A percentile compares a stretch with the other conserved stretches of the same genome.
These are phyloP conservation scores for Mortierella sp. DNA, from an alignment of 371 early-diverging fungal genomes.

Conservation along the genomic window DNA sequence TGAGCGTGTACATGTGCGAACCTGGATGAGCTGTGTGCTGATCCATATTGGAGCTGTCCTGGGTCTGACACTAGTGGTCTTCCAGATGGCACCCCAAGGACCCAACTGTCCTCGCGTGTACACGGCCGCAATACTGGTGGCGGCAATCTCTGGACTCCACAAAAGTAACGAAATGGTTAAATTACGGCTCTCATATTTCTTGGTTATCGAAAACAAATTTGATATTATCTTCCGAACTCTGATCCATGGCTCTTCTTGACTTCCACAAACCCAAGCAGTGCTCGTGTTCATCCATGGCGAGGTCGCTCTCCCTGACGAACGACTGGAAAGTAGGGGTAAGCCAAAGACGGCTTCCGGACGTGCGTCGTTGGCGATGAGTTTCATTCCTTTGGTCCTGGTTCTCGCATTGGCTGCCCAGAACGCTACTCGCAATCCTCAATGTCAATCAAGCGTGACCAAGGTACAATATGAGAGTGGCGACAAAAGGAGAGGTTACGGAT, in stretches of 20 bases:
- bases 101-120: slow-evolving; percentile 50
- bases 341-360: slow-evolving; percentile 22
- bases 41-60: slow-evolving; percentile 43
- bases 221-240: neutral
- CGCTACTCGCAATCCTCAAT: slow-evolving; percentile 57
- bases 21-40: slow-evolving; percentile 46
- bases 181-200: slow-evolving; percentile 6
- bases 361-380: slow-evolving; percentile 42
- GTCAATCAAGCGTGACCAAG: slow-evolving; percentile 50
- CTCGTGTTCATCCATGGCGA: slow-evolving; percentile 54
- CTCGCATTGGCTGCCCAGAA: slow-evolving; percentile 51
- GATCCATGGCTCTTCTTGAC: neutral
- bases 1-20: slow-evolving; percentile 32
- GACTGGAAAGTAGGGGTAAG: slow-evolving; percentile 30
- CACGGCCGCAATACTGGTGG: slow-evolving; percentile 45
- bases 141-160: slow-evolving; percentile 50
- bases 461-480: slow-evolving; percentile 9
- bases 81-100: slow-evolving; percentile 48
- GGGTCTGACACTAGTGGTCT: slow-evolving; percentile 54
- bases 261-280: slow-evolving; percentile 3
- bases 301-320: slow-evolving; percentile 53
- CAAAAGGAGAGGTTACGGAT: neutral
- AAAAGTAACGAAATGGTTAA: slow-evolving; percentile 25
- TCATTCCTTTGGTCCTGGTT: slow-evolving; percentile 49
- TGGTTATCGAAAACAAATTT: no score